A percentile compares a stretch with the other conserved stretches of the same genome.
Evolutionary conservation across 1,284 basidiomycete species (phyloP).

Genomic region (Ceratobasidium papillatum): DNA sequence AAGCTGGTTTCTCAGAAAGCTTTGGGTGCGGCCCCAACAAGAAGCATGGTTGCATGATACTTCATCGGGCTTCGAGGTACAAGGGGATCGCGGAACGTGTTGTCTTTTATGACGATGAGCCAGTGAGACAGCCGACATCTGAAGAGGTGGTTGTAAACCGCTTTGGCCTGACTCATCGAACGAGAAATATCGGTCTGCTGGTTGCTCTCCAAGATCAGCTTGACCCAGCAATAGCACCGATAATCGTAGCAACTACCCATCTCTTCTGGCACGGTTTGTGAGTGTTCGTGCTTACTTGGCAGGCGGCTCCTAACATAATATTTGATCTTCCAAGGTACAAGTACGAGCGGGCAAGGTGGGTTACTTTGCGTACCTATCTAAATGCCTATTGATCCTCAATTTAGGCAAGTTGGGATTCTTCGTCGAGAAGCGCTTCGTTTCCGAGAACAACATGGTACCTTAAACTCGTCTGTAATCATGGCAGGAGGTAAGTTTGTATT

Average conservation of each 20-base stretch:
- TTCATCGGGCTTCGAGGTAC: conserved; percentile 68
- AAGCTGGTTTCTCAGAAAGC: conserved; percentile 66
- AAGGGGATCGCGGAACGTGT: conserved; percentile 57
- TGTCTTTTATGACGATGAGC: conserved; percentile 74
- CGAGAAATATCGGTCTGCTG: conserved; percentile 83
- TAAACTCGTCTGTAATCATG: conserved; percentile 39
- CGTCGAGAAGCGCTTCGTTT: conserved; percentile 33
- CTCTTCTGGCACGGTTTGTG: conserved; percentile 94
- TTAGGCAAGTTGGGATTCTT: conserved; percentile 69
- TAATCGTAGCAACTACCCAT: conserved; percentile 82
- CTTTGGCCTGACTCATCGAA: conserved; percentile 71
- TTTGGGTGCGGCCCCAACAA: conserved; percentile 75
- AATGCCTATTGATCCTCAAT: neutral
- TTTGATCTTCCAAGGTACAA: conserved; percentile 63
- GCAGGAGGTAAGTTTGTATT: conserved; percentile 41
- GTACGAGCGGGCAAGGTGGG: conserved; percentile 85
- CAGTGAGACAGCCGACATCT: conserved; percentile 54
- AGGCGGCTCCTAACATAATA: conserved; percentile 18
- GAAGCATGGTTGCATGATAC: conserved; percentile 84
- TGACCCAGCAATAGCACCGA: conserved; percentile 56
- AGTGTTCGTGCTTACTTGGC: conserved; percentile 46
- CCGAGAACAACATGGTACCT: conserved; percentile 17
- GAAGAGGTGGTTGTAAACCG: conserved; percentile 39
- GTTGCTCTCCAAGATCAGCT: conserved; percentile 64
- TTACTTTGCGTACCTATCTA: neutral